A percentile compares a stretch with the other conserved stretches of the same genome.
Evolutionary conservation across 2,329 filamentous ascomycete genomes (phyloP).

Genomic region (Colletotrichum kahawae): DNA sequence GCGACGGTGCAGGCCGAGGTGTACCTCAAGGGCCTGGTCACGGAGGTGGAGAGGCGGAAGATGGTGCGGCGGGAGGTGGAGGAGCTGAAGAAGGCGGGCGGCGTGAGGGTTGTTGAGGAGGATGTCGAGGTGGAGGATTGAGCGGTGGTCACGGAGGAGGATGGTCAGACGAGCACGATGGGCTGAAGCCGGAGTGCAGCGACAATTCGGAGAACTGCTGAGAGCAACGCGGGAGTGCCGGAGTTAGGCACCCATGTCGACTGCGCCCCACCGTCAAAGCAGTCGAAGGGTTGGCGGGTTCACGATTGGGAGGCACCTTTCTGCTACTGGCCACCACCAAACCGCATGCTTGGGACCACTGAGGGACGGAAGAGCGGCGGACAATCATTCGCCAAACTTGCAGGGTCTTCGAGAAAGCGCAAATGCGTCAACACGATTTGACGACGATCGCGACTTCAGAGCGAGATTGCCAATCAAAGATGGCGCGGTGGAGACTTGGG

Average conservation of each 20-base stretch:
- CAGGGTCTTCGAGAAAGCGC: background rate
- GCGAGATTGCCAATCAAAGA: background rate
- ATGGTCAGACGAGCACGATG: background rate
- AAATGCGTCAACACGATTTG: background rate
- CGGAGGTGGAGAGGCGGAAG: conserved; percentile 70
- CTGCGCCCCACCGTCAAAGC: background rate
- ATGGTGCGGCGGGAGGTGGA: conserved; percentile 41
- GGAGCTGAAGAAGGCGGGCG: conserved; percentile 42
- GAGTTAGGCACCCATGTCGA: background rate
- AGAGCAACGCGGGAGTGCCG: background rate
- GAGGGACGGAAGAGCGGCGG: background rate
- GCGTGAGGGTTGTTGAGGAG: conserved; percentile 48
- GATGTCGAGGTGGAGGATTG: conserved; percentile 34
- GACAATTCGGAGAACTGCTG: background rate
- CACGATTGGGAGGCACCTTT: background rate
- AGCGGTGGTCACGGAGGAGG: background rate
- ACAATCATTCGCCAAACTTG: background rate
- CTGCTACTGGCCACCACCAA: background rate
- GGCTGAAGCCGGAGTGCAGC: background rate
- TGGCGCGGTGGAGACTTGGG: background rate
- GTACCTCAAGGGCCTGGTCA: conserved; percentile 79
- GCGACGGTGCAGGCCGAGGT: conserved; percentile 84
- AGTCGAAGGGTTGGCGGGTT: background rate
- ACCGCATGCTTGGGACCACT: background rate
- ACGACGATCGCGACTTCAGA: background rate